Evolutionary conservation across 257 asterid genomes (phyloP), one percentile per base, ranked within the genome.

Genomic region (Haberlea rhodopensis): DNA sequence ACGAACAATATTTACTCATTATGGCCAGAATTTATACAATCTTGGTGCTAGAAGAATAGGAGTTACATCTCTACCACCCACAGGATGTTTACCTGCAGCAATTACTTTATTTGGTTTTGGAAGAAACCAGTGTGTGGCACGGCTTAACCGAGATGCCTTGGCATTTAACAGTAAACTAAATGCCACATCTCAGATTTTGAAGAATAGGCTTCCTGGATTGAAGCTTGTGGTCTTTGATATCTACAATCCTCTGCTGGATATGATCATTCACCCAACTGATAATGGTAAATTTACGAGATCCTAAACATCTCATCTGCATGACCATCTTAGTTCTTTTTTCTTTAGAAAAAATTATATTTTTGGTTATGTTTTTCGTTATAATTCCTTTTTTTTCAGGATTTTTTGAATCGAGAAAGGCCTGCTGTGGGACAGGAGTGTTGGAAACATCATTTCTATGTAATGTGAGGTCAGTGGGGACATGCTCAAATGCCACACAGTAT

Each of bases 61-160:
- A 59, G 95, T 87, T 6, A 87, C 96, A 27, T 75, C 65, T 34
- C 79, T 87, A 43, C 96, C 96, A 29, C 97, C 97, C 53, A 67
- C 81, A 1, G 96, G 95, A 52, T 90, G 97, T 80, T 78, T 87
- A 78, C 97, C 97, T 26, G 97, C 92, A 23, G 84, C 92, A 15
- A 82, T 90, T 34, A 90, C 95, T 48, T 57, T 87, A 55, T 87
- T 87, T 26, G 86, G 97, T 8, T 2, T 58, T 10, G 95, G 97
- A 74, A 73, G 73, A 65, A 87, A 90, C 64, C 65, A 74, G 70
- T 87, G 95, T 16, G 89, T 90, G 6, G 72, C 68, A 22, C 75
- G 94, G 79, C 73, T 90, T 31, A 87, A 90, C 74, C 76, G 63
- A 55, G 87, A 87, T 48, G 95, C 95, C 4, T 66, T 87, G 60